phyloP scores from a whole-genome alignment of 2,329 filamentous ascomycete genomes.

The Pestalotiopsis sp. region DNA sequence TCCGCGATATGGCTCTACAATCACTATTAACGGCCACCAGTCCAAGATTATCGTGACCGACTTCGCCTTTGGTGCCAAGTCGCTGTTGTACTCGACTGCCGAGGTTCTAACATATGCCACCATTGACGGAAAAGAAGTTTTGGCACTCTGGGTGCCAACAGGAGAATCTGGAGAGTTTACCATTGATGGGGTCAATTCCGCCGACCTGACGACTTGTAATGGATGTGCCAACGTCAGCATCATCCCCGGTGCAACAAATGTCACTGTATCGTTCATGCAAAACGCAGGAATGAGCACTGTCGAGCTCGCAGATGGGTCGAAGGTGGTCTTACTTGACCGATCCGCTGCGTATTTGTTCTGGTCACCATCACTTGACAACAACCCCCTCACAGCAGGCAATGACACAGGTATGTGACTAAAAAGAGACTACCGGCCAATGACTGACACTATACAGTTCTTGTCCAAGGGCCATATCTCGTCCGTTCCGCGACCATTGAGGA shows the following conservation, averaged over 20 bases:
- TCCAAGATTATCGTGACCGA: conserved; percentile 63
- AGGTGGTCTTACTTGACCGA: conserved; percentile 54
- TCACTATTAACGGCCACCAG: conserved; percentile 60
- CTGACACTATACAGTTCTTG: conserved; percentile 39
- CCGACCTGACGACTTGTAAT: conserved; percentile 35
- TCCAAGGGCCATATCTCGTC: conserved; percentile 54
- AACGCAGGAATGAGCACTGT: conserved; percentile 46
- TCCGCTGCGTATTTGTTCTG: conserved; percentile 57
- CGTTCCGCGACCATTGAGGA: conserved; percentile 39
- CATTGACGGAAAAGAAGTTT: conserved; percentile 45
- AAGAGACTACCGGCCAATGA: background rate
- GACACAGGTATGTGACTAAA: conserved; percentile 39
- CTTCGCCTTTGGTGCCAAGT: conserved; percentile 52
- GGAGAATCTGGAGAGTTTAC: conserved; percentile 56
- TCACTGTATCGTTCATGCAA: conserved; percentile 50
- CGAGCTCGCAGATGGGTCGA: conserved; percentile 44
- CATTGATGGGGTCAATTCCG: conserved; percentile 40
- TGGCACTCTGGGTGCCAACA: conserved; percentile 54
- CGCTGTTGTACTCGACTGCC: conserved; percentile 54
- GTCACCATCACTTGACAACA: conserved; percentile 48
- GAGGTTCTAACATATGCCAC: conserved; percentile 53
- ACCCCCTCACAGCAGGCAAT: conserved; percentile 44
- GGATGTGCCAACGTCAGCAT: conserved; percentile 42
- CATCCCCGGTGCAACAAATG: conserved; percentile 35
- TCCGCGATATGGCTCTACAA: conserved; percentile 46